These are phyloP conservation scores for Globisporangium viniferum DNA, from an alignment of 352 stramenopile species.

Conservation along the genomic window DNA sequence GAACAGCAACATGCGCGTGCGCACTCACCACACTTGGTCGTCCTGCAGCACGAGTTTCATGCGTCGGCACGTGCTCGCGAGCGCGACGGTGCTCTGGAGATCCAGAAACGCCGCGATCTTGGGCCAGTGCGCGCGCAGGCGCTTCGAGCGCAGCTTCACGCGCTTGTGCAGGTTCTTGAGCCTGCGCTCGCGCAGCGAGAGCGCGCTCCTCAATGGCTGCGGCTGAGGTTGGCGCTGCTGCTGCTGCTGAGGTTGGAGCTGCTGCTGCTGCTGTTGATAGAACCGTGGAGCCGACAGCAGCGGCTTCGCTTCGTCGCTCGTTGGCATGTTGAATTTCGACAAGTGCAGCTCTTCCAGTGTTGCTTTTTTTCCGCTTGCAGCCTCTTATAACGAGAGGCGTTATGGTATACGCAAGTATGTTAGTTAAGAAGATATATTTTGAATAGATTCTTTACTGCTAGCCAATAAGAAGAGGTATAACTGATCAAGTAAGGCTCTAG, in stretches of 20 bases:
- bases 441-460: not conserved
- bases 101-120: constrained; percentile 35
- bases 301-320: not conserved
- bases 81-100: constrained; percentile 31
- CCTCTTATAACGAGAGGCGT: not conserved
- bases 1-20: not conserved
- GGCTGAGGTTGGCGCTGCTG: not conserved
- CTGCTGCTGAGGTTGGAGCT: not conserved
- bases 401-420: not conserved
- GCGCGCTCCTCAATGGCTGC: not conserved
- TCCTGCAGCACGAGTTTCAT: constrained; percentile 38
- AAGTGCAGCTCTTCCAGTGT: not conserved
- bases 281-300: not conserved
- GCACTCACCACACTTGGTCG: constrained; percentile 38
- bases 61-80: constrained; percentile 35
- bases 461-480: not conserved
- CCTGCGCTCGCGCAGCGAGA: constrained; percentile 35
- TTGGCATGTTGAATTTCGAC: constrained; percentile 3
- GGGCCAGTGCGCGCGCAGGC: constrained; percentile 43
- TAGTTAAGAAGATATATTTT: not conserved
- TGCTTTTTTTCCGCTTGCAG: not conserved
- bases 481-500: not conserved
- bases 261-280: not conserved
- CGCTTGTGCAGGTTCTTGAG: constrained; percentile 44
- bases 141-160: constrained; percentile 58